Evolutionary conservation across 2,329 filamentous ascomycete genomes (phyloP).

Genomic region (Pseudovirgaria hyperparasitica): DNA sequence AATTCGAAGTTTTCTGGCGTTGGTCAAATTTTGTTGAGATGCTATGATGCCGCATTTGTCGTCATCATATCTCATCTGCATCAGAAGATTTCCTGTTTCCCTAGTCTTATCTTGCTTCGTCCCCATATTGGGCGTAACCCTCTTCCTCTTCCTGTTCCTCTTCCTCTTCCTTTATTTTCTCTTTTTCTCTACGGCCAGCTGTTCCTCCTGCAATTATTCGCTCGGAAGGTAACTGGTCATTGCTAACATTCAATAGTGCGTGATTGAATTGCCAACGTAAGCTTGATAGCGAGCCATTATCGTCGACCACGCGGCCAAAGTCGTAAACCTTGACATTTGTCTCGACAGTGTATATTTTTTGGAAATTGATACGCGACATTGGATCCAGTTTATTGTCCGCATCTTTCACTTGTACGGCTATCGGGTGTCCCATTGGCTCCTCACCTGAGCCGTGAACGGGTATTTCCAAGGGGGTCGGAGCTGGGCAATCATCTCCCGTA

Average conservation of each 20-base stretch:
- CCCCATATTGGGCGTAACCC: no score
- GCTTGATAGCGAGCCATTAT: constrained; percentile 5
- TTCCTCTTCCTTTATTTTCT: constrained; percentile 1
- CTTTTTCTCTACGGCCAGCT: no score
- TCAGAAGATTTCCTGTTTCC: no score
- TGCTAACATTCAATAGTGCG: constrained; percentile 4
- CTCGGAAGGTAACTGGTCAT: not conserved
- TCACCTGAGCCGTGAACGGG: constrained; percentile 2
- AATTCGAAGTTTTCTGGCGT: no score
- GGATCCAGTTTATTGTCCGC: constrained; percentile 9
- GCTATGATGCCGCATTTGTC: no score
- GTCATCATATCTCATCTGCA: no score
- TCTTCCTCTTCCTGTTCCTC: constrained; percentile 1
- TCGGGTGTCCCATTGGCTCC: constrained; percentile 7
- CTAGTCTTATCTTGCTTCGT: no score
- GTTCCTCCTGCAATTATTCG: not conserved
- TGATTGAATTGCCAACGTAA: constrained; percentile 7
- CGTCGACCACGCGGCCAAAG: constrained; percentile 10
- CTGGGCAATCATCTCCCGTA: constrained; percentile 5
- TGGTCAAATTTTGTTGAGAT: no score
- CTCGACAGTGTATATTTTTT: constrained; percentile 15
- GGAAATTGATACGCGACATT: constrained; percentile 12
- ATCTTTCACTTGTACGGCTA: constrained; percentile 6
- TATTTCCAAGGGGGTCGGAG: constrained; percentile 2
- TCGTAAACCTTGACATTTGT: constrained; percentile 17